Percentiles rank a stretch among this genome's conserved stretches.
These are phyloP conservation scores for Pseudocercospora pini-densiflorae DNA, from an alignment of 2,329 filamentous ascomycete genomes.

Conservation along the genomic window DNA sequence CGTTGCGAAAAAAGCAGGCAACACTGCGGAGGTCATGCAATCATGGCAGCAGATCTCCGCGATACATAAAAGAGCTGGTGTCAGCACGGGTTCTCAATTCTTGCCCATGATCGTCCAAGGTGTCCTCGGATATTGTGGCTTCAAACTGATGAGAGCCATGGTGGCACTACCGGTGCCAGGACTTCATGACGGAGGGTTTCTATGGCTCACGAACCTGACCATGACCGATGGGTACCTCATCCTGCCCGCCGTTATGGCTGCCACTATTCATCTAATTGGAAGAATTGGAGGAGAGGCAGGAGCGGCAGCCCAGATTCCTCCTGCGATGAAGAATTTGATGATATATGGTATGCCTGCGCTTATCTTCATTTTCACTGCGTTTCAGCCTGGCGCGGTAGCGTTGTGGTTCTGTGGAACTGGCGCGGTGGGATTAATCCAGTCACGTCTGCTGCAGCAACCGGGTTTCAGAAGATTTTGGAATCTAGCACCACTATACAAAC, in stretches of 20 bases:
- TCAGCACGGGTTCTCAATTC: conserved; percentile 57
- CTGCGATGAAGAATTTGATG: conserved; percentile 47
- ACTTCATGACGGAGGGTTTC: conserved; percentile 69
- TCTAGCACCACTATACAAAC: conserved; percentile 43
- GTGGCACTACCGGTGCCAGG: conserved; percentile 77
- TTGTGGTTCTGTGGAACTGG: conserved; percentile 63
- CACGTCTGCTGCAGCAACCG: conserved; percentile 43
- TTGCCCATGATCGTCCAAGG: conserved; percentile 64
- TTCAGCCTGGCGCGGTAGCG: conserved; percentile 62
- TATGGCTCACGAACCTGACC: conserved; percentile 82
- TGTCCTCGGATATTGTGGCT: conserved; percentile 79
- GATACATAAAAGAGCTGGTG: conserved; percentile 60
- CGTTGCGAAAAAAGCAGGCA: conserved; percentile 45
- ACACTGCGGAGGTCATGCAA: conserved; percentile 55
- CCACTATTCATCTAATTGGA: conserved; percentile 35
- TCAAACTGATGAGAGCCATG: conserved; percentile 78
- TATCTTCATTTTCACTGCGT: conserved; percentile 58
- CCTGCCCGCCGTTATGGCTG: conserved; percentile 60
- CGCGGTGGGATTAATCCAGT: conserved; percentile 46
- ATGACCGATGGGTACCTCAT: conserved; percentile 76
- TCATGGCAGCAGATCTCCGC: conserved; percentile 53
- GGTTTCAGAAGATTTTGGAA: conserved; percentile 44
- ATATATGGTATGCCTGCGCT: conserved; percentile 58
- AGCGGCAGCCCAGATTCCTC: conserved; percentile 31
- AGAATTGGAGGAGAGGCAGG: conserved; percentile 58